phyloP scores from a whole-genome alignment of 345 rosid genomes.

The Acer saccharum region DNA sequence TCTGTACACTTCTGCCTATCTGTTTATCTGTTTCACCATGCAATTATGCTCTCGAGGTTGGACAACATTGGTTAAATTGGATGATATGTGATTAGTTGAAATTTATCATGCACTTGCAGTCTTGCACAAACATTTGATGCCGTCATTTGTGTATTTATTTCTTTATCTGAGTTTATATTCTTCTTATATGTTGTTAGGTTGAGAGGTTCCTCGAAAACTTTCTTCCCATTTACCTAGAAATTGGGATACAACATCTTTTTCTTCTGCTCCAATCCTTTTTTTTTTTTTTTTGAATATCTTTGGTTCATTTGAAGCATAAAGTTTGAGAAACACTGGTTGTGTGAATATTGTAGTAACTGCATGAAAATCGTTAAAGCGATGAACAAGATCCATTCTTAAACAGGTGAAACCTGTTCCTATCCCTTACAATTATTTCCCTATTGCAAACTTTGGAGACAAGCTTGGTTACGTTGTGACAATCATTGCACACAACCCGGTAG shows the following conservation, averaged over 20 bases:
- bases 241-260: neutral
- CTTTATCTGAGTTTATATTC: neutral
- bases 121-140: neutral
- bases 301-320: neutral
- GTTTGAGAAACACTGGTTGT: neutral
- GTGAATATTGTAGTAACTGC: no score
- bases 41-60: no score
- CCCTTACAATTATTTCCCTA: conserved; percentile 16
- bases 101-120: neutral
- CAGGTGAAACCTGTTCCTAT: conserved; percentile 17
- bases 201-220: no score
- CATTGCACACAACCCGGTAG: conserved; percentile 29
- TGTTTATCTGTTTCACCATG: no score
- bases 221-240: neutral
- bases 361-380: no score
- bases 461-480: conserved; percentile 21
- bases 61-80: no score
- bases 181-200: neutral
- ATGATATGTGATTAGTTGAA: neutral
- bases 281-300: neutral
- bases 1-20: no score
- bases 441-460: conserved; percentile 21
- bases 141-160: no score
- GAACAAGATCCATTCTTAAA: neutral
- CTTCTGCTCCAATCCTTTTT: neutral